Base-by-base conservation (phyloP, 2,329 filamentous ascomycete species). In the Graphilbum ipis-grandicollis region DNA sequence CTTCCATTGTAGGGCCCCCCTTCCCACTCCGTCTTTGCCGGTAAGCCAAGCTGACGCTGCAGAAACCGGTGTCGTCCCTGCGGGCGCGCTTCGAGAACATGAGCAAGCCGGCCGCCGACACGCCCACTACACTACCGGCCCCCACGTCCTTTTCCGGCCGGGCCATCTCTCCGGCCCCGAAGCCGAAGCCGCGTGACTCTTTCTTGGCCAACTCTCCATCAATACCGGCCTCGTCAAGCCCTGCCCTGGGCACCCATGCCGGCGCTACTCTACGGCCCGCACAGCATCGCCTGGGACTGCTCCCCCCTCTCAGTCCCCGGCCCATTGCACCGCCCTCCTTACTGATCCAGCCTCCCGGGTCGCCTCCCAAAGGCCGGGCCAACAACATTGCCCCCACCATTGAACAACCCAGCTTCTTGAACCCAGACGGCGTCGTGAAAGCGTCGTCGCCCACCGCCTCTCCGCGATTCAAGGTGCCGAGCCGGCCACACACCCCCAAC, bases 31-130 rank as follows among this genome's bases (percentile, higher is more conserved):
- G 6, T 17, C 17, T 5, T 18, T n/a, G n/a, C n/a, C n/a, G n/a
- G n/a, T n/a, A n/a, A n/a, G n/a, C n/a, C n/a, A n/a, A n/a, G n/a
- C n/a, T n/a, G n/a, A n/a, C n/a, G n/a, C n/a, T n/a, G n/a, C 21
- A 84, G 79, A 82, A 76, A 60, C 80, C 83, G 19, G 81, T 90
- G 35, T 90, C 82, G 36, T 86, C 81, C 36, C 63, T 90, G 42
- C 70, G 77, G 43, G 82, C 79, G 44, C 76, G 80, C 48, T 90
- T 88, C 54, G 82, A 90, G 62, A 83, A 78, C 51, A 74, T 88
- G 61, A 63, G 68, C 45, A 70, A 64, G 51, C 44, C 54, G 37
- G 59, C 59, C 39, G 54, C 60, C 41, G 54, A 41, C 12, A n/a
- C 31, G 17, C 21, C 25, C 19, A 17, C 8, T 23, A 21, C 34